Percentiles rank a stretch among this genome's conserved stretches.
Conservation (phyloP, 2,329 filamentous ascomycete genomes). For the Fusarium tjaetaba region DNA sequence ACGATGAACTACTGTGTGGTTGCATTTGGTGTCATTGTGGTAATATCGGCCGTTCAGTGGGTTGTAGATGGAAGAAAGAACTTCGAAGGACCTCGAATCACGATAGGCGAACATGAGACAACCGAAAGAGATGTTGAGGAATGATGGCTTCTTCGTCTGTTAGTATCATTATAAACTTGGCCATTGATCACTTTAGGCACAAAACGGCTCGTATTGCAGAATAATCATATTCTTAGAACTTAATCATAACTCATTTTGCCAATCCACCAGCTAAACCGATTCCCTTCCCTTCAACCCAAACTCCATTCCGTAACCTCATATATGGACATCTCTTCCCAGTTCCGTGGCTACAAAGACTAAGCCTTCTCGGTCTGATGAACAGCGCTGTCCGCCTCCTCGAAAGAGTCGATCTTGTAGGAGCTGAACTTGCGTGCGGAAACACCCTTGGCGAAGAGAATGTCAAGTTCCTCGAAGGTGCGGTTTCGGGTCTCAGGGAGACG, state of each 20-base stretch:
- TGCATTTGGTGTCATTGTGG: constrained; percentile 57
- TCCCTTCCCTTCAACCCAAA: not conserved
- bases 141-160: not conserved
- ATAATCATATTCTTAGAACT: not conserved
- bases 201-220: not conserved
- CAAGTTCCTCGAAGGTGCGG: constrained; percentile 63
- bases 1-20: constrained; percentile 72
- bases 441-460: constrained; percentile 57
- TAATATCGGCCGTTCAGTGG: constrained; percentile 56
- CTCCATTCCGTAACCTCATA: not conserved
- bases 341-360: not conserved
- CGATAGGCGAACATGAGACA: not conserved
- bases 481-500: constrained; percentile 62
- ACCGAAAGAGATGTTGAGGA: not conserved
- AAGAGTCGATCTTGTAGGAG: constrained; percentile 17
- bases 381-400: constrained; percentile 3
- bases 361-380: not conserved
- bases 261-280: not conserved
- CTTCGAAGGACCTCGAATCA: constrained; percentile 40
- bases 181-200: rapidly evolving
- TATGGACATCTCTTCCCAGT: rapidly evolving
- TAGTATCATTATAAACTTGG: no score
- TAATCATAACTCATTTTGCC: not conserved
- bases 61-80: constrained; percentile 58
- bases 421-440: constrained; percentile 34